Percentiles rank a stretch among this genome's conserved stretches.
Conservation (phyloP, 192 early-diverging fungal genomes). For the Chytriomyces sp. region DNA sequence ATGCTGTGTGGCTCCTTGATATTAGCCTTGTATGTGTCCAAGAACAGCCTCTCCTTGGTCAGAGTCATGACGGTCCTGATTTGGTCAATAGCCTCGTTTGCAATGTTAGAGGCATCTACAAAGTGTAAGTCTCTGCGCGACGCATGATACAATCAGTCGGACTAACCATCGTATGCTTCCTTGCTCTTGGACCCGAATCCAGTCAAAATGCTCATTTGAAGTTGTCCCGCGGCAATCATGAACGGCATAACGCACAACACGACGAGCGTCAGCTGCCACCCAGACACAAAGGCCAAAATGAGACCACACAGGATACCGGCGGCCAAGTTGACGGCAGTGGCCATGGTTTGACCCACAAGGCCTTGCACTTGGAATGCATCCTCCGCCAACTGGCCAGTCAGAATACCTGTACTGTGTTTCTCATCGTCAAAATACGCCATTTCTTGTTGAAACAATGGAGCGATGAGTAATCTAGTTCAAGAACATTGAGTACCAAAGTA, state of each 20-base stretch:
- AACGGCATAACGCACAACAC: constrained; percentile 71
- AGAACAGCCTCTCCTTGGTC: constrained; percentile 69
- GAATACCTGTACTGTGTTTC: constrained; percentile 67
- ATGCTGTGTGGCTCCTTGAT: constrained; percentile 70
- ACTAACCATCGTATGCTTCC: constrained; percentile 65
- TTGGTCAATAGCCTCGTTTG: constrained; percentile 80
- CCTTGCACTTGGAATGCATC: constrained; percentile 67
- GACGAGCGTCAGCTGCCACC: constrained; percentile 82
- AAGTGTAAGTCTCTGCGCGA: no score
- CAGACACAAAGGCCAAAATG: constrained; percentile 67
- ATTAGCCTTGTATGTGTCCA: constrained; percentile 60
- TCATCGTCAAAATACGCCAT: constrained; percentile 63
- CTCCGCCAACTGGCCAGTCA: constrained; percentile 79
- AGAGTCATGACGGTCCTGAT: constrained; percentile 85
- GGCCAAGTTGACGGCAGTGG: constrained; percentile 48
- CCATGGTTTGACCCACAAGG: constrained; percentile 59
- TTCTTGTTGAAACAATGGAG: constrained; percentile 28
- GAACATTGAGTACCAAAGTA: neutral
- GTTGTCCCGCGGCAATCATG: constrained; percentile 61
- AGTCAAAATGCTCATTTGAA: constrained; percentile 61
- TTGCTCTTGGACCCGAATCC: constrained; percentile 65
- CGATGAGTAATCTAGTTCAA: neutral
- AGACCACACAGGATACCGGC: constrained; percentile 51
- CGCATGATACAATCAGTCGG: no score
- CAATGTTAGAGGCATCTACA: constrained; percentile 60